Base-by-base conservation (phyloP, 805 yeast genomes). In the Spathaspora sp. region DNA sequence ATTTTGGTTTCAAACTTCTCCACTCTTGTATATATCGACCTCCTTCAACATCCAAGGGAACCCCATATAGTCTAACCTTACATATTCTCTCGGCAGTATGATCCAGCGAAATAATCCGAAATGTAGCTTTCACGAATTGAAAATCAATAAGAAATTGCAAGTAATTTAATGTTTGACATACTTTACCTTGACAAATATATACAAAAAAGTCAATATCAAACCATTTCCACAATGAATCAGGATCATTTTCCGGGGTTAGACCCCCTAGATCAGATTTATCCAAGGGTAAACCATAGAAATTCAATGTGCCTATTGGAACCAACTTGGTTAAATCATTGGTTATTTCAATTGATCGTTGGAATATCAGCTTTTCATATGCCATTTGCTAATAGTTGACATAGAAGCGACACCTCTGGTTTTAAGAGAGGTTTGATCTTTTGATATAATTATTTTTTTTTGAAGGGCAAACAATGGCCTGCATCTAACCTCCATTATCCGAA, bases 251-350 rank as follows among this genome's bases (percentile, higher is more conserved):
- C 16, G 16, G 42, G 19, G 48, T 31, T 11, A 68, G 32, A 0
- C 78, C 79, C 3, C 64, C 60, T 23, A 63, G 52, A 32, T 68
- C 68, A 12, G 70, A 65, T 0, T 70, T 66, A 2, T 69, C 56
- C 1, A 65, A 52, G 0, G 87, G 87, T 1, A 75, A 56, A 32
- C 75, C 67, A 48, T 65, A 60, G 46, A 79, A 66, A 56, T 69
- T 72, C 1, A 85, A 57, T 0, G 76, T 68, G 0, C 89, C 90
- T 3, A 82, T 58, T 0, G 82, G 81, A 5, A 72, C 56, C 18
- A 76, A 70, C 5, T 62, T 62, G 14, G 39, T 40, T 16, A 79
- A 60, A 50, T 76, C 68, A 60, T 79, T 80, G 50, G 79, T 64
- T 45, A 75, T 60, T 8, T 49, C 59, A 6, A 58, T 54, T 18